phyloP scores from a whole-genome alignment of 2,329 filamentous ascomycete genomes.

The Cladophialophora yegresii region DNA sequence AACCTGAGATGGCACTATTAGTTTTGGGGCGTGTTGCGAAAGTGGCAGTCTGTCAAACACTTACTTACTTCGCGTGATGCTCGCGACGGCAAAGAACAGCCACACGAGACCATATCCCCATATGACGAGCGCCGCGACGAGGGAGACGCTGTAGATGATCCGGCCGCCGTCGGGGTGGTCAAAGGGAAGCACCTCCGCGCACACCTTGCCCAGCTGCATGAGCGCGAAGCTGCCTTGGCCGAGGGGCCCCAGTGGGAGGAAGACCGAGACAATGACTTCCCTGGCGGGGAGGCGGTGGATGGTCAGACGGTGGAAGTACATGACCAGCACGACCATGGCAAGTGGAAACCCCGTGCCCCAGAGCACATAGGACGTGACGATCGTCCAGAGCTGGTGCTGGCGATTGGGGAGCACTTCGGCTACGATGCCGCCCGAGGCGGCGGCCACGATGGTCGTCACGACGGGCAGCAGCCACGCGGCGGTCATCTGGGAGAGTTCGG shows the following conservation, averaged over 20 bases:
- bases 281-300: slow-evolving; percentile 66
- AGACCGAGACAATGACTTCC: slow-evolving; percentile 68
- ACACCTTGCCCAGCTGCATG: slow-evolving; percentile 54
- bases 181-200: slow-evolving; percentile 42
- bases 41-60: background rate
- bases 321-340: slow-evolving; percentile 62
- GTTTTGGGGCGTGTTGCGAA: background rate
- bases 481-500: slow-evolving; percentile 60
- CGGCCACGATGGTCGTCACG: slow-evolving; percentile 65
- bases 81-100: slow-evolving; percentile 44
- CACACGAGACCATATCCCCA: slow-evolving; percentile 46
- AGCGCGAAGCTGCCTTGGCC: slow-evolving; percentile 66
- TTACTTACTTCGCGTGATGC: slow-evolving; percentile 38
- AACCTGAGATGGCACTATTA: slow-evolving; percentile 39
- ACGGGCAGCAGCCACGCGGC: slow-evolving; percentile 68
- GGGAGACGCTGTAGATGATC: slow-evolving; percentile 38
- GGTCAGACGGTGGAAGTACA: slow-evolving; percentile 70
- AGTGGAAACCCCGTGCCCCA: slow-evolving; percentile 67
- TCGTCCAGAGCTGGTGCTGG: slow-evolving; percentile 60
- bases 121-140: slow-evolving; percentile 42
- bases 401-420: slow-evolving; percentile 59
- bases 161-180: slow-evolving; percentile 36
- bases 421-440: slow-evolving; percentile 65
- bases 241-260: slow-evolving; percentile 67
- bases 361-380: slow-evolving; percentile 67